phyloP scores from a whole-genome alignment of 75 land plant species.

The Picea sitchensis region DNA sequence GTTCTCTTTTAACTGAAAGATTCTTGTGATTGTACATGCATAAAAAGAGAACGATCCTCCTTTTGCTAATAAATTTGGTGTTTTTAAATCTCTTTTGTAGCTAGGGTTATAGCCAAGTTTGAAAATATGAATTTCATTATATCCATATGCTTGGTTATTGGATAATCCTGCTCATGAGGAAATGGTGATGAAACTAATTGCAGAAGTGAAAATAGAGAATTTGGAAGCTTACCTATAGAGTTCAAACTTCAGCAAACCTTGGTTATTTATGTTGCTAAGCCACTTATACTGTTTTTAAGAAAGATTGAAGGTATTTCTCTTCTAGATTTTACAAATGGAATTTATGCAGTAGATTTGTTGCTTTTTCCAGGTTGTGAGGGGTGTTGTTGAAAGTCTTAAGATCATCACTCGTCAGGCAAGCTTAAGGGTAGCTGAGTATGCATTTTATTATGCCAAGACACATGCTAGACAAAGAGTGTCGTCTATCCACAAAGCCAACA shows the following conservation, averaged over 20 bases:
- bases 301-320: background rate
- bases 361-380: slow-evolving; percentile 76
- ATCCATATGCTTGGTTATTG: too few species aligned
- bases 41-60: background rate
- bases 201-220: background rate
- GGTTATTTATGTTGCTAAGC: background rate
- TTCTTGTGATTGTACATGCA: background rate
- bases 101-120: background rate
- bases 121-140: background rate
- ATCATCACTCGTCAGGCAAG: slow-evolving; percentile 94
- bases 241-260: background rate
- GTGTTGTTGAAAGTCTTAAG: slow-evolving; percentile 97
- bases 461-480: slow-evolving; percentile 90
- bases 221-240: background rate
- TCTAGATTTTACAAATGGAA: too few species aligned
- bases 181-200: background rate
- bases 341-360: too few species aligned
- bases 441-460: slow-evolving; percentile 85
- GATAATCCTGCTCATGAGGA: background rate
- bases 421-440: slow-evolving; percentile 92
- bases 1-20: background rate
- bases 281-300: too few species aligned
- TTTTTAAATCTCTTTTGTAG: background rate
- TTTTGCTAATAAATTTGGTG: background rate
- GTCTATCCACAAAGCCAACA: slow-evolving; percentile 96